These are phyloP conservation scores for Aspergillus sp. DNA, from an alignment of 2,329 filamentous ascomycete species.

Conservation along the genomic window DNA sequence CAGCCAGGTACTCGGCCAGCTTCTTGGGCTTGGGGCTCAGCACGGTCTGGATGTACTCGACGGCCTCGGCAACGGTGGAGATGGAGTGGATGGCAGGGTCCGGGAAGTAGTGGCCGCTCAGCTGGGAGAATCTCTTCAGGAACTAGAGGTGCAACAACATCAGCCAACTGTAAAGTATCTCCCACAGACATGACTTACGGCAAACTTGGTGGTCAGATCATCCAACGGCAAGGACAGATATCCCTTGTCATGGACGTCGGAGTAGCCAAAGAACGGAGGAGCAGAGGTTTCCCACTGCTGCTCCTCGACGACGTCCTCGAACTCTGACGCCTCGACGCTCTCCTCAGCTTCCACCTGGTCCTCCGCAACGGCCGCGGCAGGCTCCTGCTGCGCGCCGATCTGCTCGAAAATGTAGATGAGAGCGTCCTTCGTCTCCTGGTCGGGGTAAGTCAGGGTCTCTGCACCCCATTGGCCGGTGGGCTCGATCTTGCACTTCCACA, in stretches of 20 bases:
- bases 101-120: slow-evolving; percentile 73
- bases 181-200: slow-evolving; percentile 53
- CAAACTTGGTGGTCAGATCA: slow-evolving; percentile 66
- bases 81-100: slow-evolving; percentile 65
- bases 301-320: slow-evolving; percentile 21
- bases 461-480: slow-evolving; percentile 21
- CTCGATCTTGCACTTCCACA: slow-evolving; percentile 31
- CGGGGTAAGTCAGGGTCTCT: slow-evolving; percentile 30
- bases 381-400: slow-evolving; percentile 20
- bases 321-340: slow-evolving; percentile 7
- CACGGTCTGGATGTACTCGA: slow-evolving; percentile 48
- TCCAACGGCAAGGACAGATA: slow-evolving; percentile 60
- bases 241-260: slow-evolving; percentile 37
- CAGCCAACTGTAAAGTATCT: slow-evolving; percentile 47
- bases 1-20: slow-evolving; percentile 59
- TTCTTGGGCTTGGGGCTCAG: slow-evolving; percentile 47
- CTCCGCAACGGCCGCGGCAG: slow-evolving; percentile 9
- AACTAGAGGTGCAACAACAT: slow-evolving; percentile 53
- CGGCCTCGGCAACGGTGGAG: slow-evolving; percentile 53
- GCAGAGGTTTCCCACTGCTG: slow-evolving; percentile 19
- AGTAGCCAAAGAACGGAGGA: slow-evolving; percentile 21
- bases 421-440: slow-evolving; percentile 26
- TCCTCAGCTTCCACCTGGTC: slow-evolving; percentile 9
- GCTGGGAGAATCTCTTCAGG: slow-evolving; percentile 73
- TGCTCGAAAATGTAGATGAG: slow-evolving; percentile 36